phyloP scores from a whole-genome alignment of 225 moss, liverwort and hornwort genomes.

The Rhytidiadelphus loreus region DNA sequence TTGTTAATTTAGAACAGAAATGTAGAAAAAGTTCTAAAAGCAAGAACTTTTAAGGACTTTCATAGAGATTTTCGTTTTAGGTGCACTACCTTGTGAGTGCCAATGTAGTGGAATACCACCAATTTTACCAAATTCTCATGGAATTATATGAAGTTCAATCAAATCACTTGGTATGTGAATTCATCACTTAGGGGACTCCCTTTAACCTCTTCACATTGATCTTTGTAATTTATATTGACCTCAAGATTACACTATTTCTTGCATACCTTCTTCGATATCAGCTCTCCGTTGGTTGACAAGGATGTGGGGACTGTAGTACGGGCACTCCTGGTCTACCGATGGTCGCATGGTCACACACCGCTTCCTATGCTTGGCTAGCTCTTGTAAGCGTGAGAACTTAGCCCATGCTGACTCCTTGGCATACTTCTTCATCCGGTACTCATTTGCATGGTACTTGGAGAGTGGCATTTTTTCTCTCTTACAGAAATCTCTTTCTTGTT shows the following conservation, averaged over 20 bases:
- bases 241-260: background rate
- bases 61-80: rapidly evolving
- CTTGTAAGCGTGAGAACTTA: background rate
- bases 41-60: background rate
- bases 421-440: slow-evolving; percentile 3
- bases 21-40: background rate
- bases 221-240: background rate
- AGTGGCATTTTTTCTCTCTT: background rate
- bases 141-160: background rate
- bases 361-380: background rate
- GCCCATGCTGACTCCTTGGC: slow-evolving; percentile 7
- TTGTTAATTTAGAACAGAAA: rapidly evolving
- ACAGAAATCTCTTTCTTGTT: background rate
- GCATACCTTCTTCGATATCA: background rate
- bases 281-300: background rate
- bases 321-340: background rate
- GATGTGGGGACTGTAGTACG: slow-evolving; percentile 1
- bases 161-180: background rate
- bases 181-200: background rate
- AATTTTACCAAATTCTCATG: background rate
- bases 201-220: background rate
- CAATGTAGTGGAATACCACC: background rate
- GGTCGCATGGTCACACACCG: background rate
- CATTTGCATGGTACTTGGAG: background rate
- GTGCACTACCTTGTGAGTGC: rapidly evolving